These are phyloP conservation scores for Nannochloropsis oceanica DNA, from an alignment of 108 stramenopile species.

Conservation along the genomic window DNA sequence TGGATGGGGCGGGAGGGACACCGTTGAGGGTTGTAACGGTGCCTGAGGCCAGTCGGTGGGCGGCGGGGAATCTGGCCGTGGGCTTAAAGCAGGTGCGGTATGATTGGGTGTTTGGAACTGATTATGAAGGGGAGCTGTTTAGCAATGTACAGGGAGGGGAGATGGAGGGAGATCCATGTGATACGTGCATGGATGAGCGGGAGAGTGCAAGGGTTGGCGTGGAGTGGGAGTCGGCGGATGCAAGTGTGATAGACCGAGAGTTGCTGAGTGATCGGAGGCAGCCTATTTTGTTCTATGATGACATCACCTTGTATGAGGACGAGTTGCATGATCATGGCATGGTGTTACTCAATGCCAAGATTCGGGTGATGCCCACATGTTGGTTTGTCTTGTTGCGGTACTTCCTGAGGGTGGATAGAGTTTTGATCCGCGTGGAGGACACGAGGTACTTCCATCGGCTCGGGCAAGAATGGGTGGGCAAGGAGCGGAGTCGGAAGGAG, in stretches of 20 bases:
- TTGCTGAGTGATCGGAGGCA: conserved; percentile 16
- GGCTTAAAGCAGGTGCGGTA: neutral
- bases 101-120: neutral
- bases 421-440: conserved; percentile 15
- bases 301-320: conserved; percentile 31
- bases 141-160: neutral
- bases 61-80: neutral
- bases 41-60: neutral
- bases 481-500: conserved; percentile 4
- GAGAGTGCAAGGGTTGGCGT: neutral
- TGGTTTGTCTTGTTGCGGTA: conserved; percentile 34
- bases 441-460: conserved; percentile 19
- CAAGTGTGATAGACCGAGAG: conserved; percentile 28
- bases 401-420: conserved; percentile 36
- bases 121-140: neutral
- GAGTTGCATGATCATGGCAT: conserved; percentile 33
- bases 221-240: conserved; percentile 7
- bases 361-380: conserved; percentile 31
- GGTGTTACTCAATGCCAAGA: conserved; percentile 28
- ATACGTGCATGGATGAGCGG: neutral
- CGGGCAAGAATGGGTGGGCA: neutral
- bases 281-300: conserved; percentile 38
- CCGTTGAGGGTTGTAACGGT: neutral
- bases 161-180: neutral
- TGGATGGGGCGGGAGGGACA: neutral